Evolutionary conservation across 441 rosid genomes (phyloP).

Genomic region (Isatis lusitanica): DNA sequence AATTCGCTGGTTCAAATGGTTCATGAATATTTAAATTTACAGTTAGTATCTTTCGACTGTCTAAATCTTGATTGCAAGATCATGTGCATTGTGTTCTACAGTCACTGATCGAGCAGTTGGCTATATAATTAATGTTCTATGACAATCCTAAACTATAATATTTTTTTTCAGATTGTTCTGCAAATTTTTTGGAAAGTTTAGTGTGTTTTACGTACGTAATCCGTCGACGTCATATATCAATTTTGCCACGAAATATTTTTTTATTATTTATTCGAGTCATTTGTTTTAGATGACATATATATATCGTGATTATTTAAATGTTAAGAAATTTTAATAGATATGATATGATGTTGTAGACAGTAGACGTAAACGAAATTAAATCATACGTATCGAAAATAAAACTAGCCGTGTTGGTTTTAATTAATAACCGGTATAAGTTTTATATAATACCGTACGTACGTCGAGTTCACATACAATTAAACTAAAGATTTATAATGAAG

Average conservation of each 20-base stretch:
- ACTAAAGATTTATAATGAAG: background rate
- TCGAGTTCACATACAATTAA: background rate
- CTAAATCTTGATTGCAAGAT: background rate
- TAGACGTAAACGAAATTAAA: background rate
- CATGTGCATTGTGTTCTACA: background rate
- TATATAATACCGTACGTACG: background rate
- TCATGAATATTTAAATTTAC: background rate
- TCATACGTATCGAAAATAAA: background rate
- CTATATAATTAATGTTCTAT: background rate
- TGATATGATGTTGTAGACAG: background rate
- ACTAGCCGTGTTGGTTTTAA: background rate
- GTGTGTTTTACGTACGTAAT: background rate
- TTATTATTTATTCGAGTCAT: background rate
- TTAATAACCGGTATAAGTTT: background rate
- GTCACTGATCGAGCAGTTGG: background rate
- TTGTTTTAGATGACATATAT: background rate
- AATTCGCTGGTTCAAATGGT: background rate
- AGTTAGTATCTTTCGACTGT: background rate
- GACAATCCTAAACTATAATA: background rate
- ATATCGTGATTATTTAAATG: background rate
- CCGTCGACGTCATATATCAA: background rate
- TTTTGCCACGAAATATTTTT: background rate
- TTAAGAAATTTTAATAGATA: background rate
- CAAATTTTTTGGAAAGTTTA: background rate
- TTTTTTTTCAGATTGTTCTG: background rate